These are phyloP conservation scores for Fistulinella cinereoalba DNA, from an alignment of 1,284 basidiomycete genomes.

Conservation along the genomic window DNA sequence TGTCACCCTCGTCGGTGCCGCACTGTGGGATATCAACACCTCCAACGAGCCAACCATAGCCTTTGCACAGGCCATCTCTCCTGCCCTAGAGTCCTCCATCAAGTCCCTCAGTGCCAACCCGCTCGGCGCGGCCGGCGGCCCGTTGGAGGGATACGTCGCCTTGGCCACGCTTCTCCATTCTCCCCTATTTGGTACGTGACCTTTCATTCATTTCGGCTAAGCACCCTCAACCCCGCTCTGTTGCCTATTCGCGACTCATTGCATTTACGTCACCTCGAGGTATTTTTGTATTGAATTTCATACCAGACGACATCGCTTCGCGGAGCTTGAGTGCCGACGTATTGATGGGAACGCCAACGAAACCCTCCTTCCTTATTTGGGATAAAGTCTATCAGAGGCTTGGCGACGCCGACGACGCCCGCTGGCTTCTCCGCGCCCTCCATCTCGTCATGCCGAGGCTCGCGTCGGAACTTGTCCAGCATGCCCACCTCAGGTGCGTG, in stretches of 20 bases:
- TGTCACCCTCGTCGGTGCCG: conserved; percentile 49
- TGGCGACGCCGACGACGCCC: conserved; percentile 61
- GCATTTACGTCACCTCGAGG: background rate
- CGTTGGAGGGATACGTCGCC: conserved; percentile 82
- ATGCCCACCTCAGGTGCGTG: conserved; percentile 53
- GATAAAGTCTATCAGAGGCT: conserved; percentile 84
- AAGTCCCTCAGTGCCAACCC: conserved; percentile 64
- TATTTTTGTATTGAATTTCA: background rate
- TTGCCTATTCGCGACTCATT: conserved; percentile 4
- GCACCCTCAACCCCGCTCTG: background rate
- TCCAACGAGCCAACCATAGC: conserved; percentile 38
- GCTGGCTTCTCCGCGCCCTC: conserved; percentile 75
- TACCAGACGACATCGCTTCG: conserved; percentile 31
- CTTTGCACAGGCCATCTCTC: conserved; percentile 55
- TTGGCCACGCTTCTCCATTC: conserved; percentile 65
- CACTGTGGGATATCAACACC: conserved; percentile 41
- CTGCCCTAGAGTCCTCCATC: conserved; percentile 66
- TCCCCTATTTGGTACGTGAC: conserved; percentile 46
- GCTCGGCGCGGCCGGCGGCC: conserved; percentile 56
- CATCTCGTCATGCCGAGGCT: conserved; percentile 53
- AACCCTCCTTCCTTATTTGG: conserved; percentile 84
- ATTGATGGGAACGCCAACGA: conserved; percentile 48
- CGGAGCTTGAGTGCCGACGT: conserved; percentile 45
- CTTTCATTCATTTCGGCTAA: conserved; percentile 2
- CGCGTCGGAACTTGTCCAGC: conserved; percentile 53